A percentile compares a stretch with the other conserved stretches of the same genome.
phyloP scores from a whole-genome alignment of 2,329 filamentous ascomycete genomes.

The Talaromyces sp. region DNA sequence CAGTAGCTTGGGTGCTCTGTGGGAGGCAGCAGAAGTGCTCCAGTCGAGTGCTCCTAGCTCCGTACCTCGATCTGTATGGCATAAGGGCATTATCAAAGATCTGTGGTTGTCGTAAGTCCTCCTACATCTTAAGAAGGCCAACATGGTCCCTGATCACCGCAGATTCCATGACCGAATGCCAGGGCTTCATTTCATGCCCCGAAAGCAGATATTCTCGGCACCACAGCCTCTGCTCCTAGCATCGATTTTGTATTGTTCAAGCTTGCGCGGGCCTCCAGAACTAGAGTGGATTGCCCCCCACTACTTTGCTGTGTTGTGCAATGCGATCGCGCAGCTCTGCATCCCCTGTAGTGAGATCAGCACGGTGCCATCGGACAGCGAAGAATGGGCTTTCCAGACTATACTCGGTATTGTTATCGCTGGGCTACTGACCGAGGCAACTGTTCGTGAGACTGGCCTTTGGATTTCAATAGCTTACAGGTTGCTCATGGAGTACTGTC shows the following conservation, averaged over 20 bases:
- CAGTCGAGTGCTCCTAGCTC: conserved; percentile 6
- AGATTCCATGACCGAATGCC: conserved; percentile 13
- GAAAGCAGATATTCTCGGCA: conserved; percentile 12
- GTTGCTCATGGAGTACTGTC: conserved; percentile 9
- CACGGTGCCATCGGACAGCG: conserved; percentile 2
- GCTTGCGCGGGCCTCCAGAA: conserved; percentile 9
- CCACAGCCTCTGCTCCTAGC: conserved; percentile 11
- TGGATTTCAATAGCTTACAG: conserved; percentile 13
- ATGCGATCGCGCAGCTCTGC: conserved; percentile 11
- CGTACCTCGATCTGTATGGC: conserved; percentile 10
- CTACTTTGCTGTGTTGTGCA: conserved; percentile 10
- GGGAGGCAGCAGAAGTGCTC: conserved; percentile 7
- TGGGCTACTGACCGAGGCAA: conserved; percentile 9
- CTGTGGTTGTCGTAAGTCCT: conserved; percentile 10
- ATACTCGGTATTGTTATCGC: conserved; percentile 12
- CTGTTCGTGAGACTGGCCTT: conserved; percentile 9
- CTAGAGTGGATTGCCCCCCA: conserved; percentile 4
- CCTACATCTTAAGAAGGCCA: neutral
- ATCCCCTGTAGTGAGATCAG: conserved; percentile 5
- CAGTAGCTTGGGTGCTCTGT: conserved; percentile 4
- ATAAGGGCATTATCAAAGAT: conserved; percentile 5
- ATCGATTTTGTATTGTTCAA: conserved; percentile 13
- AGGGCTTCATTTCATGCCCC: conserved; percentile 13
- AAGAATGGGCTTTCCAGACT: conserved; percentile 13
- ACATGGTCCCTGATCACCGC: neutral